These are phyloP conservation scores for Diaporthe destruens DNA, from an alignment of 2,329 filamentous ascomycete species.

Conservation along the genomic window DNA sequence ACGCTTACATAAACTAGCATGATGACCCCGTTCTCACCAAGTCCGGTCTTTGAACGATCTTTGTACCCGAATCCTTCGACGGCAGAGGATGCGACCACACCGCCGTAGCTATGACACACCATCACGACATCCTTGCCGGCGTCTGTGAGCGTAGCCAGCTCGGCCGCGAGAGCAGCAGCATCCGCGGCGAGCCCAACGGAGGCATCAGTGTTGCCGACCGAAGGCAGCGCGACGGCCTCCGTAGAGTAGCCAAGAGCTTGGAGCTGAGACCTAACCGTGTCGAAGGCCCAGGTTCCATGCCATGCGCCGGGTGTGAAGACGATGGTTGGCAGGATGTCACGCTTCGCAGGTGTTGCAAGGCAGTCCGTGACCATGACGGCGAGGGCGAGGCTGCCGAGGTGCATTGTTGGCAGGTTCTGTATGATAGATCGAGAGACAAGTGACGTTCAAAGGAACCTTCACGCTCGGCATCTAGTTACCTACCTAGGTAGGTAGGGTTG, in stretches of 20 bases:
- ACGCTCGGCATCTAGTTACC: background rate
- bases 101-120: constrained; percentile 41
- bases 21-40: constrained; percentile 33
- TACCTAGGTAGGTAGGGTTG: too few species aligned
- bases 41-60: constrained; percentile 28
- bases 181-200: constrained; percentile 44
- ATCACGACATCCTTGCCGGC: constrained; percentile 39
- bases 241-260: constrained; percentile 50
- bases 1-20: constrained; percentile 33
- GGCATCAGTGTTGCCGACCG: constrained; percentile 49
- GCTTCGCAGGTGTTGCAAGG: constrained; percentile 21
- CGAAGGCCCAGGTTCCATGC: constrained; percentile 51
- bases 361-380: constrained; percentile 13
- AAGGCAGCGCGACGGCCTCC: constrained; percentile 49
- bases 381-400: constrained; percentile 18
- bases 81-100: constrained; percentile 35
- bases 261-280: constrained; percentile 49
- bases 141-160: constrained; percentile 33
- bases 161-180: constrained; percentile 21
- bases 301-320: constrained; percentile 57
- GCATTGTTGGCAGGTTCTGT: background rate
- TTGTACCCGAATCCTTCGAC: constrained; percentile 34
- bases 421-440: background rate
- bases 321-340: constrained; percentile 44
- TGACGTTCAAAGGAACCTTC: background rate